Conservation (phyloP, 345 rosid species). For the Brassica juncea region DNA sequence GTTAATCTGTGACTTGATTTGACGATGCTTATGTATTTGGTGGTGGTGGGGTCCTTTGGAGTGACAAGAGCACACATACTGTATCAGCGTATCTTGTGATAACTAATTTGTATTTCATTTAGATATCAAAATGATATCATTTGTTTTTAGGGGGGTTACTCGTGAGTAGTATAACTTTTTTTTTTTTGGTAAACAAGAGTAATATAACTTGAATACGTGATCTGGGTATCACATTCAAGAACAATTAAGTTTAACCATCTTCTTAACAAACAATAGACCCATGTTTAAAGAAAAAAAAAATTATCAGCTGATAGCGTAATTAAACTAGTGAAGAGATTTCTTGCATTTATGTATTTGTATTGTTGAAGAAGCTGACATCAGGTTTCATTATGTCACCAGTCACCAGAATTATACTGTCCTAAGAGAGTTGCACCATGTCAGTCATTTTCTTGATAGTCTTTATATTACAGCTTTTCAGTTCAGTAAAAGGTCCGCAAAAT, state of each 20-base stretch:
- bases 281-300: background rate
- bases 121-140: no score
- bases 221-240: background rate
- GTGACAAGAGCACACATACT: background rate
- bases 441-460: background rate
- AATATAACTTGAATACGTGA: background rate
- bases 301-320: background rate
- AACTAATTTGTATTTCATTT: background rate
- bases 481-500: conserved; percentile 38
- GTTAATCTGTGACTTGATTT: background rate
- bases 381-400: conserved; percentile 23
- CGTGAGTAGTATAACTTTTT: no score
- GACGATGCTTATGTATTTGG: conserved; percentile 18
- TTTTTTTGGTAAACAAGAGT: no score
- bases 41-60: conserved; percentile 36
- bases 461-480: background rate
- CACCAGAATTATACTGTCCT: background rate
- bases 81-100: background rate
- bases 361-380: conserved; percentile 12
- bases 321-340: background rate
- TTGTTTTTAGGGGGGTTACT: no score
- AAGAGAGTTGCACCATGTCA: background rate
- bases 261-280: background rate
- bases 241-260: background rate
- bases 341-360: background rate